Evolutionary conservation across 2,329 filamentous ascomycete genomes (phyloP).

Genomic region (Verticillium dahliae): DNA sequence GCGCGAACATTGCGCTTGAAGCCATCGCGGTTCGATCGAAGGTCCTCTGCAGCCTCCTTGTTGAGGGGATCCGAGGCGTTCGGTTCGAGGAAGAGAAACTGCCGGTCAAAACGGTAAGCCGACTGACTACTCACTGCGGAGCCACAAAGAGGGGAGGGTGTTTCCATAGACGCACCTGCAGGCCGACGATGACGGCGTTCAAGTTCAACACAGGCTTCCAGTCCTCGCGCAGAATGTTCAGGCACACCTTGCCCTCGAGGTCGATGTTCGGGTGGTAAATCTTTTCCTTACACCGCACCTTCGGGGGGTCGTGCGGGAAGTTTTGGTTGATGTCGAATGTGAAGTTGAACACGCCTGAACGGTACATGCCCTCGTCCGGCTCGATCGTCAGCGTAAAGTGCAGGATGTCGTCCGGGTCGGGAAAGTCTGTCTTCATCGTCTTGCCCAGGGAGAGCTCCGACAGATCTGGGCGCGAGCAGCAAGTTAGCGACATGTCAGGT

Average conservation of each 20-base stretch:
- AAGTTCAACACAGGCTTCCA: constrained; percentile 98
- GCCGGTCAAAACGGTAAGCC: constrained; percentile 12
- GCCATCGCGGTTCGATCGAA: constrained; percentile 75
- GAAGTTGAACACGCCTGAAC: constrained; percentile 80
- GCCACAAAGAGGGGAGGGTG: background rate
- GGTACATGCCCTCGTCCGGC: constrained; percentile 84
- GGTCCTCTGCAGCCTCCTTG: constrained; percentile 92
- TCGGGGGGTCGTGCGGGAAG: constrained; percentile 95
- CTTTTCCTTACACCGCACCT: constrained; percentile 95
- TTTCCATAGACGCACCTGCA: constrained; percentile 58
- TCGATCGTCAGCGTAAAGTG: constrained; percentile 78
- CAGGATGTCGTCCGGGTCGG: constrained; percentile 78
- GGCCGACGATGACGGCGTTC: constrained; percentile 90
- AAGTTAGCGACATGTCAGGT: background rate
- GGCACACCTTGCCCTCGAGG: constrained; percentile 91
- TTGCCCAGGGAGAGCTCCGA: constrained; percentile 71
- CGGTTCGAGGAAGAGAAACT: constrained; percentile 97
- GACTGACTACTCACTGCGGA: background rate
- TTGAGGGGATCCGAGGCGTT: constrained; percentile 97
- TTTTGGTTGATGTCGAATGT: constrained; percentile 88
- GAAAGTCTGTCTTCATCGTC: constrained; percentile 77
- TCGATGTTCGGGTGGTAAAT: constrained; percentile 99
- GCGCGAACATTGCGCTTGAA: constrained; percentile 88
- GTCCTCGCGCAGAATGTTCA: constrained; percentile 95
- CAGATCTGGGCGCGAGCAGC: constrained; percentile 50